Conservation (phyloP, 495 filamentous ascomycete genomes). For the Aspergillus indologenus region DNA sequence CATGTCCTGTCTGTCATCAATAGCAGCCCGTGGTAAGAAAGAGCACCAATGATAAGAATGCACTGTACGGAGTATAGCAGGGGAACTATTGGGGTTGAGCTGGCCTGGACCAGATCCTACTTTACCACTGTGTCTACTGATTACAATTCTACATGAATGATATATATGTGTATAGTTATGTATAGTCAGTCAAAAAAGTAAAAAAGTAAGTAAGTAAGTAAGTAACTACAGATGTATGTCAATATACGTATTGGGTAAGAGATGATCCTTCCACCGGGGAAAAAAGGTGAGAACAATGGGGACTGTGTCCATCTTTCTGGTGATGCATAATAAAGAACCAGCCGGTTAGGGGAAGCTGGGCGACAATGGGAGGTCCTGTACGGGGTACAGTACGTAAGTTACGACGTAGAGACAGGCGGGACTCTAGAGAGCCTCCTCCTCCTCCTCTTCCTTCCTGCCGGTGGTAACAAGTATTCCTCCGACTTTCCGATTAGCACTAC, state of each 20-base stretch:
- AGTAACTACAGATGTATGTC: no score
- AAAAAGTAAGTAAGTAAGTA: no score
- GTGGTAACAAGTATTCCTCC: not conserved
- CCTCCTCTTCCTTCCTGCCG: no score
- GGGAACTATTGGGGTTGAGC: not conserved
- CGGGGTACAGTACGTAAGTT: no score
- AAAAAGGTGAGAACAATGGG: not conserved
- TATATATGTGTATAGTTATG: not conserved
- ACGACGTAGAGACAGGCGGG: no score
- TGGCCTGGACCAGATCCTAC: not conserved
- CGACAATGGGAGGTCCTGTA: not conserved
- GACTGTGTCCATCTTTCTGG: not conserved
- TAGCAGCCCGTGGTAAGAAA: slow-evolving; percentile 1
- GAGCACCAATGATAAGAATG: slow-evolving; percentile 6
- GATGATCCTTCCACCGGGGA: not conserved
- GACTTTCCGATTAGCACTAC: not conserved
- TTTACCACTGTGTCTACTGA: not conserved
- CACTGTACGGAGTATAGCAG: no score
- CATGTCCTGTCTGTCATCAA: not conserved
- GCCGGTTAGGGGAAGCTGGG: not conserved
- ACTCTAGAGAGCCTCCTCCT: no score
- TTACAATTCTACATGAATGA: not conserved
- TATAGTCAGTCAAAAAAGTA: no score
- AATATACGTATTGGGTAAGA: not conserved
- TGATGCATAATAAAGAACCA: not conserved